A percentile compares a stretch with the other conserved stretches of the same genome.
These are phyloP conservation scores for Picochlorum sp. DNA, from an alignment of 139 green algal genomes.

Conservation along the genomic window DNA sequence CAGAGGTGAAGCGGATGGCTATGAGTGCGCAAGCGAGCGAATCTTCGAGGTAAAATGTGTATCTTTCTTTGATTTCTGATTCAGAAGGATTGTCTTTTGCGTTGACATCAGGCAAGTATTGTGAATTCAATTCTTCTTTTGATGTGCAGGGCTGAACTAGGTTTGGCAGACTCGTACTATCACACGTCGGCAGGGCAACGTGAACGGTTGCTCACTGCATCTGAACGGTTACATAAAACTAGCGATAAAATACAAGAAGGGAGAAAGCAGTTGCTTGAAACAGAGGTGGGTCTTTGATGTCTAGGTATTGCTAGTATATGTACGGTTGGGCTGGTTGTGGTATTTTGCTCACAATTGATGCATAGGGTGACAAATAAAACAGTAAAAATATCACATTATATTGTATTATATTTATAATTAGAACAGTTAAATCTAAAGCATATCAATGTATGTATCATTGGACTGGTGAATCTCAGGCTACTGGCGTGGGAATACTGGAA, in stretches of 20 bases:
- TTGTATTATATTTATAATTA: neutral
- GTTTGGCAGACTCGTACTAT: conserved; percentile 63
- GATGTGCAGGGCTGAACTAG: conserved; percentile 67
- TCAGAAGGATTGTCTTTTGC: no score
- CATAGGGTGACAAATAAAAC: neutral
- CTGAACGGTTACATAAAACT: conserved; percentile 63
- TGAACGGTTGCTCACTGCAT: conserved; percentile 67
- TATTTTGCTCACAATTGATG: no score
- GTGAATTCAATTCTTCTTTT: neutral
- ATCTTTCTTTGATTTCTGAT: no score
- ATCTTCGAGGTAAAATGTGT: neutral
- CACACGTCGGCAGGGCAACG: conserved; percentile 60
- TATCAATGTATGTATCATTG: neutral
- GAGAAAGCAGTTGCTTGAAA: conserved; percentile 68
- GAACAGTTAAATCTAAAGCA: neutral
- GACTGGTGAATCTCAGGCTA: conserved; percentile 20
- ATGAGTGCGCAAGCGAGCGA: neutral
- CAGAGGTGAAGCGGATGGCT: conserved; percentile 19
- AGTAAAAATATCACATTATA: neutral
- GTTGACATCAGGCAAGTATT: neutral
- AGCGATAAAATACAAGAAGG: conserved; percentile 60
- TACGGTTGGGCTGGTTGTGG: neutral
- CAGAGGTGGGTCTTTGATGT: conserved; percentile 54
- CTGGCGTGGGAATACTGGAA: conserved; percentile 38
- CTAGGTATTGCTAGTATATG: neutral